Conservation (phyloP, 2,329 filamentous ascomycete genomes). For the Zasmidium citrigriseum region DNA sequence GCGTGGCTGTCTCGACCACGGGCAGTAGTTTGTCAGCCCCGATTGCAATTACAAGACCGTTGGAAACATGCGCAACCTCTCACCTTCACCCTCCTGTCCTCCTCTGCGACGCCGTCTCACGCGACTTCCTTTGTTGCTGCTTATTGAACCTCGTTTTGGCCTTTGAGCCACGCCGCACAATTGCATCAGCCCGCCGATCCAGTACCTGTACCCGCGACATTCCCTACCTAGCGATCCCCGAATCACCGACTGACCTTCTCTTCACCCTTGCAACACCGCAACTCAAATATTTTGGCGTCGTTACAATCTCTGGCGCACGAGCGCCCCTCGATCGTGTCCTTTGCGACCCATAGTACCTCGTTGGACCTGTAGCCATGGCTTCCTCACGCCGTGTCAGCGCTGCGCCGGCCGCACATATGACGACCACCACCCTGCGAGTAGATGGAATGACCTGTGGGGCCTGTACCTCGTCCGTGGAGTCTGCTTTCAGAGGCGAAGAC, state of each 20-base stretch:
- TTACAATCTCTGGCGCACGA: not conserved
- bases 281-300: not conserved
- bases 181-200: not conserved
- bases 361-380: constrained; percentile 17
- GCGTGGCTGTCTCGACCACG: not conserved
- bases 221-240: not conserved
- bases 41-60: not conserved
- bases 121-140: not conserved
- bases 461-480: constrained; percentile 90
- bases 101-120: not conserved
- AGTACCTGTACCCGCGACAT: not conserved
- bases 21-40: not conserved
- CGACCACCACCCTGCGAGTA: constrained; percentile 87
- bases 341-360: not conserved
- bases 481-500: constrained; percentile 76
- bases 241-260: too few species aligned
- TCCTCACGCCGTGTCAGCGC: constrained; percentile 15
- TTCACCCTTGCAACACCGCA: not conserved
- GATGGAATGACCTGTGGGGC: constrained; percentile 87
- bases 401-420: constrained; percentile 57
- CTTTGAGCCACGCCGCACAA: not conserved
- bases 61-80: not conserved
- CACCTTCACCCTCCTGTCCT: not conserved
- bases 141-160: not conserved
- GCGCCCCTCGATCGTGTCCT: not conserved